A percentile compares a stretch with the other conserved stretches of the same genome.
phyloP scores from a whole-genome alignment of 176 grass and related monocot species.

The maize (Zea mays) region Zm-B73-REFERENCE-NAM-5.0 NC_050102.1:135754501-135755000 shows the following conservation, averaged over 20 bases:
- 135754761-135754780: neutral
- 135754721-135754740: neutral
- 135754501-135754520: neutral
- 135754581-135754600: neutral
- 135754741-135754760: neutral
- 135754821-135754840: neutral
- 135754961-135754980: neutral
- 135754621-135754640: neutral
- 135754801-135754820: neutral
- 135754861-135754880: too few relatives aligned
- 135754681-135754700: slow-evolving; percentile 13
- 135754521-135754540: neutral
- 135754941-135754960: neutral
- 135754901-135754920: neutral
- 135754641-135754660: neutral
- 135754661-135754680: slow-evolving; percentile 31
- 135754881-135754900: neutral
- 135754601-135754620: slow-evolving; percentile 11
- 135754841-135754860: neutral
- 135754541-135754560: neutral
- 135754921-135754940: slow-evolving; percentile 9
- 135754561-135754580: neutral
- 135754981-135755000: slow-evolving; percentile 23
- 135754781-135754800: neutral
- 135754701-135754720: neutral